A percentile compares a stretch with the other conserved stretches of the same genome.
phyloP scores from a whole-genome alignment of 148 eudicot species.

The Salicornia ramosissima region DNA sequence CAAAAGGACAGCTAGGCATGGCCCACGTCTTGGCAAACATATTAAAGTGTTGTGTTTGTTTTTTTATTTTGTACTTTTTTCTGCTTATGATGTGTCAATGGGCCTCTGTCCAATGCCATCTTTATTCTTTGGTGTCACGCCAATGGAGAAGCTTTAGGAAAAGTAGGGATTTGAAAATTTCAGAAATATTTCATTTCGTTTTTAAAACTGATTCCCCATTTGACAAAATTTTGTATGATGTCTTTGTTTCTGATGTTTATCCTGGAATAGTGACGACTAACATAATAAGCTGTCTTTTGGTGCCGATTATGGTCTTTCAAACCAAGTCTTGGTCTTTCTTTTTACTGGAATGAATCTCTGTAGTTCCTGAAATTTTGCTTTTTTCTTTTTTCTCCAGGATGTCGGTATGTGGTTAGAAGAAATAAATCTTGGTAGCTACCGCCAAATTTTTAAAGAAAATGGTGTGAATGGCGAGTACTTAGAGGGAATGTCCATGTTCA shows the following conservation, averaged over 20 bases:
- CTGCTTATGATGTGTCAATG: too few species aligned
- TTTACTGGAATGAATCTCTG: not conserved
- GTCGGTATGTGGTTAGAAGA: constrained; percentile 96
- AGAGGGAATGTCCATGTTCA: constrained; percentile 99
- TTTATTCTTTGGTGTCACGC: not conserved
- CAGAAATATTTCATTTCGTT: not conserved
- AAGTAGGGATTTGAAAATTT: not conserved
- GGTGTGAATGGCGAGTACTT: constrained; percentile 94
- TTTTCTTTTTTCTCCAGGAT: constrained; percentile 45
- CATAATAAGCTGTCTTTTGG: not conserved
- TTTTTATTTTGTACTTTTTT: too few species aligned
- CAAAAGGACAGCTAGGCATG: too few species aligned
- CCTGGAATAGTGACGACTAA: not conserved
- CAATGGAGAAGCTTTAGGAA: not conserved
- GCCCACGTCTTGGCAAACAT: too few species aligned
- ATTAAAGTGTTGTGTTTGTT: too few species aligned
- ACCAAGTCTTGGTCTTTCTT: not conserved
- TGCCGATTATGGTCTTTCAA: not conserved
- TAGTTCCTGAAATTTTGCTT: not conserved
- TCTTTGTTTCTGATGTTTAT: not conserved
- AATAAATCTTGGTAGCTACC: constrained; percentile 80
- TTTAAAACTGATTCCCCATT: not conserved
- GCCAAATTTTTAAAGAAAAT: constrained; percentile 71
- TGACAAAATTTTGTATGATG: not conserved
- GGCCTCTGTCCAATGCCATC: too few species aligned